phyloP scores from a whole-genome alignment of 352 stramenopile genomes.

The Pythium phragmiticola region DNA sequence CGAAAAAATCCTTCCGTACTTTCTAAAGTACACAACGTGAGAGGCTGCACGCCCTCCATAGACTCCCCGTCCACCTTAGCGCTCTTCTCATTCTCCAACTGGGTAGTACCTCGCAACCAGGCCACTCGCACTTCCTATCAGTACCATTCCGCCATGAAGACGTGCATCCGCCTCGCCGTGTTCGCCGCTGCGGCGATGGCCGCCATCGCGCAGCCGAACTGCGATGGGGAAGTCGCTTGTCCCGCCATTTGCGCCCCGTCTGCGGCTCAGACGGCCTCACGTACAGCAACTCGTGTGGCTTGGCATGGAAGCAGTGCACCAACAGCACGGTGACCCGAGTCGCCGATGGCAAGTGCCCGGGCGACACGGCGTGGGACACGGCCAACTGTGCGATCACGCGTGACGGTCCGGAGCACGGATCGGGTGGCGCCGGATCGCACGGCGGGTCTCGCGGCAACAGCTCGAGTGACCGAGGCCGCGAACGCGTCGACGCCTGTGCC shows the following conservation, averaged over 20 bases:
- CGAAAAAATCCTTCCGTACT: no score
- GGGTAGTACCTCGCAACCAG: no score
- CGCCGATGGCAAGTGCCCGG: constrained; percentile 21
- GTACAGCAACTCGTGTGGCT: constrained; percentile 40
- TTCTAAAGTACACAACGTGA: no score
- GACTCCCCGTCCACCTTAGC: no score
- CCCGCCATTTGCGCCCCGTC: constrained; percentile 32
- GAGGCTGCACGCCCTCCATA: no score
- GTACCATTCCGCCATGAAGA: background rate
- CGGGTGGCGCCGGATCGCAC: background rate
- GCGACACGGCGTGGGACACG: background rate
- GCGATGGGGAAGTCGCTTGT: constrained; percentile 14
- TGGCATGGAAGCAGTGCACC: constrained; percentile 30
- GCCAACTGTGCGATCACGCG: background rate
- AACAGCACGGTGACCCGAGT: constrained; percentile 26
- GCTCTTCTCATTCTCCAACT: no score
- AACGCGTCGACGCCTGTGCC: background rate
- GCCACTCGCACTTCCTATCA: no score
- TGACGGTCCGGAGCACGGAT: background rate
- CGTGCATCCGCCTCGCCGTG: background rate
- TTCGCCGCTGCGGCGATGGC: background rate
- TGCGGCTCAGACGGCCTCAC: constrained; percentile 46
- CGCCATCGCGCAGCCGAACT: background rate
- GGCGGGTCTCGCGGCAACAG: background rate
- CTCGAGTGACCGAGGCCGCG: background rate